Base-by-base conservation (phyloP, 1,139 yeast species). In the Yamadazyma trypodendri region DNA sequence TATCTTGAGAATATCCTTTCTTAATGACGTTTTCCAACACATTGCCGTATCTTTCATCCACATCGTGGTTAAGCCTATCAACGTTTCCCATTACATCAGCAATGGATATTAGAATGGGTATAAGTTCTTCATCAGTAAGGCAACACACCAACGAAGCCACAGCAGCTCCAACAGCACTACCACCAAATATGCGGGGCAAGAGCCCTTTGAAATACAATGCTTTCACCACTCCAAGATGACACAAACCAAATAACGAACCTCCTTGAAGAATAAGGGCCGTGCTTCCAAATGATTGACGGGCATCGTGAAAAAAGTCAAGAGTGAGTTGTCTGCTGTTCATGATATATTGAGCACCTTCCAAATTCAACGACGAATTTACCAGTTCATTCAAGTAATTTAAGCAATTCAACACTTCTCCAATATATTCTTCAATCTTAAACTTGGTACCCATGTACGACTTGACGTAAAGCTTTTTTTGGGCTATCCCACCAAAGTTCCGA, bases 81-180 rank as follows among this genome's bases (percentile, higher is more conserved):
- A 72, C 65, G 38, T 67, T 70, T 48, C 65, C 77, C 76, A 75
- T 76, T 39, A 66, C 78, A 56, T 65, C 74, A 49, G 68, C 72
- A 51, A 71, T 71, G 50, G 67, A 56, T 2, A 62, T 54, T 48
- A 75, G 72, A 35, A 67, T 72, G 24, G 69, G 78, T n/a, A 65
- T 63, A 31, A 78, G 65, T 45, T 83, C 84, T 18, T 72, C 65
- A 45, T 81, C 79, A 2, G 70, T 63, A 39, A 84, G 65, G 6
- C 88, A 77, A 52, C 97, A 87, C 1, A 85, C 87, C 33, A 88
- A 64, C 0, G 95, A 81, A 0, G 96, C 97, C 17, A 89, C 92
- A 1, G 92, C 84, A 0, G 97, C 95, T 2, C 97, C 97, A 40
- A 88, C 88, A 0, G 96, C 94, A 43, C 92, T 84, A 0, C 97